These are phyloP conservation scores for Neostapfia colusana DNA, from an alignment of 176 grass and related monocot genomes.

Conservation along the genomic window DNA sequence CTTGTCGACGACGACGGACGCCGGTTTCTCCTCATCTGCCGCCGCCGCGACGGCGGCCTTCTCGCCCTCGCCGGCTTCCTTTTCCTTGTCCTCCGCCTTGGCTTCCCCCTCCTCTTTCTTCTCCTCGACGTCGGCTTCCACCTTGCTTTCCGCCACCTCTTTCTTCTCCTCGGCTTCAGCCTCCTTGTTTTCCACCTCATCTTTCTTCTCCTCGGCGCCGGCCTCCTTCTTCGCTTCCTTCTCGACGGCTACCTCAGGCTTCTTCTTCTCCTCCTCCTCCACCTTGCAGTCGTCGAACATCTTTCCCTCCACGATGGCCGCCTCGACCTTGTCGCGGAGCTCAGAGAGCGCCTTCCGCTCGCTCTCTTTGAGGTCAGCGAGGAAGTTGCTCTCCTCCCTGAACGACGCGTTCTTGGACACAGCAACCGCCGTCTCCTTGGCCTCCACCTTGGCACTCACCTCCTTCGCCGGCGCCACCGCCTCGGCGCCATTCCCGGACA, in stretches of 20 bases:
- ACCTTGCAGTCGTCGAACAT: conserved; percentile 40
- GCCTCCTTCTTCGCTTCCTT: conserved; percentile 29
- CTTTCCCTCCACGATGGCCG: conserved; percentile 57
- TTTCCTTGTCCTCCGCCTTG: not conserved
- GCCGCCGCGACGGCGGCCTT: too few species aligned
- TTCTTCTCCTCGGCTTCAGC: conserved; percentile 6
- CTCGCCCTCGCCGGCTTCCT: conserved; percentile 24
- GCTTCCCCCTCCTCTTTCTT: conserved; percentile 1
- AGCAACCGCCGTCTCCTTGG: conserved; percentile 2
- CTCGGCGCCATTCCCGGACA: conserved; percentile 19
- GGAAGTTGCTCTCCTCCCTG: conserved; percentile 89
- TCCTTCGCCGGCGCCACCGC: conserved; percentile 29
- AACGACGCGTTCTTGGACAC: conserved; percentile 65
- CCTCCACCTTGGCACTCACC: conserved; percentile 20
- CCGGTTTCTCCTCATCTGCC: conserved; percentile 1
- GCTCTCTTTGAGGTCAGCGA: conserved; percentile 73
- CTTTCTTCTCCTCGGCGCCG: conserved; percentile 23
- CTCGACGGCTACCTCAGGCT: not conserved
- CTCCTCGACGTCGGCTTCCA: not conserved
- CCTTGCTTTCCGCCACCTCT: not conserved
- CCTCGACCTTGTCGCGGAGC: conserved; percentile 71
- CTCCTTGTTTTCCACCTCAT: conserved; percentile 20
- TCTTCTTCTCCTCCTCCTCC: conserved; percentile 22
- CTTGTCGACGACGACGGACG: conserved; percentile 29
- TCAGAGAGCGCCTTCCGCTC: conserved; percentile 80